A percentile compares a stretch with the other conserved stretches of the same genome.
Conservation (phyloP, 441 rosid genomes). For the Manihot esculenta region DNA sequence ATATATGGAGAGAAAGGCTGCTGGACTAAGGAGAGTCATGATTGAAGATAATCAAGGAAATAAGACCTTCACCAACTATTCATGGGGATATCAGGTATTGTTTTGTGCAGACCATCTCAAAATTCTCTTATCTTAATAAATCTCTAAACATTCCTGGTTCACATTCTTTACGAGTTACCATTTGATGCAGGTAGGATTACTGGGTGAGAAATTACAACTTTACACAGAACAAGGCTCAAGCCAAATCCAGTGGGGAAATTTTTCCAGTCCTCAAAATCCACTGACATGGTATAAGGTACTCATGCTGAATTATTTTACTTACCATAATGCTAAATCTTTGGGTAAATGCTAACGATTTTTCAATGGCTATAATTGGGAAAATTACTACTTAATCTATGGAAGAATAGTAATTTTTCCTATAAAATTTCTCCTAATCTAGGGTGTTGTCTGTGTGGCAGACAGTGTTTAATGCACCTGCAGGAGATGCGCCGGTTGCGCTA, state of each 20-base stretch:
- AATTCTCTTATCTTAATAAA: neutral
- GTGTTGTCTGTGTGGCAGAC: conserved; percentile 37
- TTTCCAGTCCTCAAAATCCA: conserved; percentile 27
- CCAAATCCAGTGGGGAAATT: conserved; percentile 39
- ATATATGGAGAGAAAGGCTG: conserved; percentile 43
- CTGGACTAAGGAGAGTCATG: conserved; percentile 38
- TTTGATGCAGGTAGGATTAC: conserved; percentile 45
- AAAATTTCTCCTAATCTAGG: too few relatives aligned
- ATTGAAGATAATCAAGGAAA: conserved; percentile 22
- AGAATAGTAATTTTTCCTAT: too few relatives aligned
- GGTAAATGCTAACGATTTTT: too few relatives aligned
- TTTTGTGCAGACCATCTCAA: neutral
- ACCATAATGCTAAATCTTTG: too few relatives aligned
- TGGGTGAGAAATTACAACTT: conserved; percentile 48
- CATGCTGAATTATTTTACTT: neutral
- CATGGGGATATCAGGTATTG: conserved; percentile 61
- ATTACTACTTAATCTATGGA: too few relatives aligned
- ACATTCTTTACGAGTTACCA: neutral
- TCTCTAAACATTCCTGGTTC: neutral
- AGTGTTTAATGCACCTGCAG: conserved; percentile 53
- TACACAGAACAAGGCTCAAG: conserved; percentile 37
- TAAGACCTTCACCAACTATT: conserved; percentile 30
- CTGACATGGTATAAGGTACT: conserved; percentile 68
- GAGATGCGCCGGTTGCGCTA: conserved; percentile 55
- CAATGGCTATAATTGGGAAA: too few relatives aligned